Percentiles rank a stretch among this genome's conserved stretches.
Evolutionary conservation across 805 yeast species (phyloP).

Genomic region (Hanseniaspora thailandica): DNA sequence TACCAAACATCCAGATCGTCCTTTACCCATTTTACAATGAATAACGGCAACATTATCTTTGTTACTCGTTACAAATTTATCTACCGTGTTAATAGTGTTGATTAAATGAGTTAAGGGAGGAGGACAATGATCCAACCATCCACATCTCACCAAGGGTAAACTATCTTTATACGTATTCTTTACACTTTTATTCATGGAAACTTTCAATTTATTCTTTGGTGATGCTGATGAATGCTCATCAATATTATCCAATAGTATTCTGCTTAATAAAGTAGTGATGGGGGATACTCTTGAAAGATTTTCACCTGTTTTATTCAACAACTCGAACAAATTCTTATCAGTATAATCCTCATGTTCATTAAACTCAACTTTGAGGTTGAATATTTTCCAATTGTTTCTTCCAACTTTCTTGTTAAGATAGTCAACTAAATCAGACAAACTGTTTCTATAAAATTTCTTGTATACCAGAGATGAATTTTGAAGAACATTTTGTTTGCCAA

Average conservation of each 20-base stretch:
- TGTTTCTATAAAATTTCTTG: constrained; percentile 40
- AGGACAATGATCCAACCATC: constrained; percentile 69
- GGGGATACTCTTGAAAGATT: background rate
- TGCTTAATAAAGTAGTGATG: background rate
- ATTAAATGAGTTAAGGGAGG: constrained; percentile 50
- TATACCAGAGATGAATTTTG: constrained; percentile 18
- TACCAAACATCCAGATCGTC: constrained; percentile 70
- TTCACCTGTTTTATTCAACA: background rate
- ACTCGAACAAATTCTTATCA: constrained; percentile 18
- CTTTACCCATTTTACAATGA: constrained; percentile 88
- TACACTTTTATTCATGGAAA: background rate
- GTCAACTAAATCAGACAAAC: constrained; percentile 38
- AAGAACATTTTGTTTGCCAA: background rate
- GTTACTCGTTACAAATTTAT: constrained; percentile 30
- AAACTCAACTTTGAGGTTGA: constrained; percentile 57
- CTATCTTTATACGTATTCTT: too few relatives aligned
- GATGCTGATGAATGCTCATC: background rate
- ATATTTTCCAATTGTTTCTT: constrained; percentile 50
- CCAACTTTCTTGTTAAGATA: constrained; percentile 40
- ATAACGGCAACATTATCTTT: constrained; percentile 47
- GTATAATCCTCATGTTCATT: constrained; percentile 30
- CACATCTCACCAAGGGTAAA: constrained; percentile 25
- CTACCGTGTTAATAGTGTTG: constrained; percentile 35
- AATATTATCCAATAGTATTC: background rate
- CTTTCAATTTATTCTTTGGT: background rate